Evolutionary conservation across 2,329 filamentous ascomycete genomes (phyloP).

Genomic region (Xylariaceae sp.): DNA sequence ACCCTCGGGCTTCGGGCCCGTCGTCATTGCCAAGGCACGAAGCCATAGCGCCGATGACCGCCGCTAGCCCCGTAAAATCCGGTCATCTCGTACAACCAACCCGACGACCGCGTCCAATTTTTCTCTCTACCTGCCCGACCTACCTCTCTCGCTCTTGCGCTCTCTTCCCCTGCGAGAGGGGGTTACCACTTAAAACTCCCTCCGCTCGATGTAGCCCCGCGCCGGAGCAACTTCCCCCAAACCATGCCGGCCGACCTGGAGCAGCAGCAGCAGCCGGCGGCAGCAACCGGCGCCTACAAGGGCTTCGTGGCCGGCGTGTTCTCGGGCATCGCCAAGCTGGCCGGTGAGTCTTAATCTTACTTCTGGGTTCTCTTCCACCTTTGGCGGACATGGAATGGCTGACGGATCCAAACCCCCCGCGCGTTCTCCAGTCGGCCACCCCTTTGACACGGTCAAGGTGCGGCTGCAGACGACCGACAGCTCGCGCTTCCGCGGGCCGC

Average conservation of each 20-base stretch:
- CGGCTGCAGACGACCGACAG: conserved; percentile 79
- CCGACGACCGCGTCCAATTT: too few species aligned
- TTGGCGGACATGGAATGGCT: not conserved
- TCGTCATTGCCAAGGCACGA: too few species aligned
- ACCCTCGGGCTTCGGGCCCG: too few species aligned
- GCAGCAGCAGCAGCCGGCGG: conserved; percentile 8
- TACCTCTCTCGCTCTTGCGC: too few species aligned
- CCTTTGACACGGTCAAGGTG: conserved; percentile 96
- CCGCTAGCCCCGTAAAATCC: too few species aligned
- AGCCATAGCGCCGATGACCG: too few species aligned
- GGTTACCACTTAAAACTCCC: not conserved
- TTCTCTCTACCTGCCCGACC: too few species aligned
- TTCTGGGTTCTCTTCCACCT: not conserved
- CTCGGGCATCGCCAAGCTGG: conserved; percentile 84
- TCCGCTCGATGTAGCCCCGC: conserved; percentile 12
- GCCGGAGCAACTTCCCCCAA: too few species aligned
- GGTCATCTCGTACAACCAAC: too few species aligned
- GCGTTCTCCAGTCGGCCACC: conserved; percentile 47
- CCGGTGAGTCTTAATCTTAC: conserved; percentile 47
- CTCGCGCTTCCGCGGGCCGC: conserved; percentile 72
- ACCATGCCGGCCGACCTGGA: conserved; percentile 23
- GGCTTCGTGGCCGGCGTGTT: conserved; percentile 98
- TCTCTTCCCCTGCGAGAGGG: too few species aligned
- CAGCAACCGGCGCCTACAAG: conserved; percentile 50
- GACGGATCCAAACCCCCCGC: not conserved